Evolutionary conservation across 2,329 filamentous ascomycete species (phyloP).

Genomic region (Thelonectria olida): DNA sequence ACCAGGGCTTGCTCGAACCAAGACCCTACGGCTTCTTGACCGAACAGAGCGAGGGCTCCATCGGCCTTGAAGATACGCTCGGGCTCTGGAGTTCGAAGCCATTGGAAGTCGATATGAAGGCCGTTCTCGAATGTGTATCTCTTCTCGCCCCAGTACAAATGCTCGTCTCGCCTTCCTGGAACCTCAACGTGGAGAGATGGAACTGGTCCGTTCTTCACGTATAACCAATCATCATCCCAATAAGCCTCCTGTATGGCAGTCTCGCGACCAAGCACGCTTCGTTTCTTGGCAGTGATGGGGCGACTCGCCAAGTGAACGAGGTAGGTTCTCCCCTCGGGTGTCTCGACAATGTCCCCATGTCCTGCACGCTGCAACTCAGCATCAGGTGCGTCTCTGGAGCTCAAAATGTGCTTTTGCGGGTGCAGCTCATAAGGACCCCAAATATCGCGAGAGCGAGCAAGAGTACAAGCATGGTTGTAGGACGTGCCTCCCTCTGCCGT

Average conservation of each 20-base stretch:
- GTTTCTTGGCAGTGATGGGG: slow-evolving; percentile 59
- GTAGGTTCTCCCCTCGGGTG: slow-evolving; percentile 61
- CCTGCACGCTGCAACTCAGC: slow-evolving; percentile 62
- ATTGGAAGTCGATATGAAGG: slow-evolving; percentile 64
- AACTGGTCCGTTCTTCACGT: slow-evolving; percentile 66
- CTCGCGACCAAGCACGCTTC: slow-evolving; percentile 64
- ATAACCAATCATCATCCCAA: slow-evolving; percentile 71
- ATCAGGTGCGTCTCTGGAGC: slow-evolving; percentile 58
- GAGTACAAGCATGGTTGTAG: slow-evolving; percentile 68
- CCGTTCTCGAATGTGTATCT: slow-evolving; percentile 56
- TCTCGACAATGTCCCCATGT: slow-evolving; percentile 64
- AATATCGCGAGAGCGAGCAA: slow-evolving; percentile 60
- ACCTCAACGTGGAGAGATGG: slow-evolving; percentile 63
- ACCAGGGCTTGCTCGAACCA: slow-evolving; percentile 69
- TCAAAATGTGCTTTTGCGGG: slow-evolving; percentile 65
- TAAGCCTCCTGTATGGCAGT: slow-evolving; percentile 67
- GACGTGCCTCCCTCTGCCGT: slow-evolving; percentile 69
- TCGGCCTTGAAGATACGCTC: slow-evolving; percentile 59
- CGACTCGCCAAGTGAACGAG: slow-evolving; percentile 63
- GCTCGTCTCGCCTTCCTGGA: slow-evolving; percentile 56
- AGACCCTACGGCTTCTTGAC: slow-evolving; percentile 63
- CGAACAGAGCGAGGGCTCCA: slow-evolving; percentile 55
- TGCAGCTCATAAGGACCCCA: slow-evolving; percentile 71
- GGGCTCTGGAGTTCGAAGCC: slow-evolving; percentile 64
- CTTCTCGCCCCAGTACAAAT: slow-evolving; percentile 58